phyloP scores from a whole-genome alignment of 1,139 yeast genomes.

The Pichia sp. region DNA sequence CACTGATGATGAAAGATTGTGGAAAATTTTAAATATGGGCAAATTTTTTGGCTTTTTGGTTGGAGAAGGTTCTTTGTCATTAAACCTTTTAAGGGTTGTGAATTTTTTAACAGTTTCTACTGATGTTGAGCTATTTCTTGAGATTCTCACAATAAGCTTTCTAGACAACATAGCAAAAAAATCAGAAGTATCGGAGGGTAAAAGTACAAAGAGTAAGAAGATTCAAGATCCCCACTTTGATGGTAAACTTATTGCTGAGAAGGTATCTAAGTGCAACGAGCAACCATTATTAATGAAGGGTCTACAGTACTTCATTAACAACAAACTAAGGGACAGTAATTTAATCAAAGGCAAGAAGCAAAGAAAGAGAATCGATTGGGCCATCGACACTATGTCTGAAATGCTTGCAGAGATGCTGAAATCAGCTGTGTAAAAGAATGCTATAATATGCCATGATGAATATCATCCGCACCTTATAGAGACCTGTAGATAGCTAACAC shows the following conservation, averaged over 20 bases:
- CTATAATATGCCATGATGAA: no score
- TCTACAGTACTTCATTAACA: conserved; percentile 57
- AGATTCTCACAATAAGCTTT: conserved; percentile 61
- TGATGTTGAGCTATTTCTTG: conserved; percentile 64
- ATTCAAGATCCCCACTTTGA: conserved; percentile 40
- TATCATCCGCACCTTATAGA: no score
- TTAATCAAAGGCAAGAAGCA: conserved; percentile 56
- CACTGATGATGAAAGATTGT: conserved; percentile 46
- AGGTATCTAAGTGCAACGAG: conserved; percentile 55
- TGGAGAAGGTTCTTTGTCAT: conserved; percentile 63
- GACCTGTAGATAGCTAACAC: no score
- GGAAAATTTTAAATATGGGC: conserved; percentile 64
- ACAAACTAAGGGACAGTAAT: conserved; percentile 43
- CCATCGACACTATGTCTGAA: conserved; percentile 47
- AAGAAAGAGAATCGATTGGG: conserved; percentile 63
- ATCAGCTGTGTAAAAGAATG: no score
- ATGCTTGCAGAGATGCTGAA: conserved; percentile 45
- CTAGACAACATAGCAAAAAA: conserved; percentile 60
- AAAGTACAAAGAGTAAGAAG: conserved; percentile 29
- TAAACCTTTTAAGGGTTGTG: conserved; percentile 65
- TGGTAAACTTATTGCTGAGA: conserved; percentile 46
- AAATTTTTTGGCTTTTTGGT: conserved; percentile 70
- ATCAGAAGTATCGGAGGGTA: conserved; percentile 47
- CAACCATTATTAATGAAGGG: conserved; percentile 63
- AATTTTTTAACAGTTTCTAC: conserved; percentile 67